phyloP scores from a whole-genome alignment of 1,284 basidiomycete species.

The Erythrobasidium hasegawianum region DNA sequence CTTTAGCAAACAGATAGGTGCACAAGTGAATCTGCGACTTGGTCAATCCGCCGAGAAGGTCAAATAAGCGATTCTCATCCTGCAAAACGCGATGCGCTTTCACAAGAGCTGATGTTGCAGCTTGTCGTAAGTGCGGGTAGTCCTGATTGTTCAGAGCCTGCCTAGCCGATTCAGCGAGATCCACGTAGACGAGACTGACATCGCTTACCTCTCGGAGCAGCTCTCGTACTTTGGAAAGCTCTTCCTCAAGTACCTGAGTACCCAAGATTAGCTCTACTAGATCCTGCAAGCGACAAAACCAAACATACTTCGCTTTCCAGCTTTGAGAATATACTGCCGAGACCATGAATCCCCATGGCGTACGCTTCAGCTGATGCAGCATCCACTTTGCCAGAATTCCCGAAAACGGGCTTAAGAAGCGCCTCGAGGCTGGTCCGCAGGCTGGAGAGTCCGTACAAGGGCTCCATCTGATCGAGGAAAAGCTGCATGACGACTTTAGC shows the following conservation, averaged over 20 bases:
- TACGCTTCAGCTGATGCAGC: background rate
- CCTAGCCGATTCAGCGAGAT: background rate
- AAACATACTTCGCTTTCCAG: constrained; percentile 7
- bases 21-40: constrained; percentile 39
- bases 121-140: constrained; percentile 36
- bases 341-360: constrained; percentile 2
- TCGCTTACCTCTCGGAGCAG: constrained; percentile 37
- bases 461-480: constrained; percentile 20
- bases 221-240: constrained; percentile 32
- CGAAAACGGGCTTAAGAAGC: background rate
- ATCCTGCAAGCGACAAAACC: background rate
- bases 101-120: constrained; percentile 36
- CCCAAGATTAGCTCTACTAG: background rate
- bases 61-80: constrained; percentile 37
- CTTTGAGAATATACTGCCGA: background rate
- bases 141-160: constrained; percentile 36
- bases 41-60: constrained; percentile 35
- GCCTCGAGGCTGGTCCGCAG: constrained; percentile 19
- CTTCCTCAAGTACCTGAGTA: constrained; percentile 40
- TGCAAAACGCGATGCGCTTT: constrained; percentile 37
- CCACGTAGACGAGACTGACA: background rate
- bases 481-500: constrained; percentile 19
- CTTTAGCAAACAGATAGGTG: constrained; percentile 39
- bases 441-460: constrained; percentile 29
- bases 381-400: background rate